Base-by-base conservation (phyloP, 2,329 filamentous ascomycete species). In the Cadophora luteo-olivacea region DNA sequence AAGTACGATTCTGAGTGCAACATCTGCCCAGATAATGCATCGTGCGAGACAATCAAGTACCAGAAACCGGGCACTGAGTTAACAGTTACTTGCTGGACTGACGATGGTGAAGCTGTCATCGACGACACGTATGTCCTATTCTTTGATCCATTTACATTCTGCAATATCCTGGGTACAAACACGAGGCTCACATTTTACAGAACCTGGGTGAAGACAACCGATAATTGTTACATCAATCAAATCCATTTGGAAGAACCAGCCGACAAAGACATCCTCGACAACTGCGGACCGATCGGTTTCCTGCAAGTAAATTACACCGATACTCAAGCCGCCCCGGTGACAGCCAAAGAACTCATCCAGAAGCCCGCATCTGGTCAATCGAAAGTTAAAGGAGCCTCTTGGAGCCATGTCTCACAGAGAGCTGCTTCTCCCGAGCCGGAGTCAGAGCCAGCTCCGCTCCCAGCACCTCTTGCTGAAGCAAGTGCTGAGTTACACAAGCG, bases 1-100 rank as follows among this genome's bases (percentile, higher is more conserved):
- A 65, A 72, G 41, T 74, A 73, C 36, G 64, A 73, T 41, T 62
- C 63, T 9, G 72, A 74, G 52, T 74, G 72, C 32, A 72, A 71
- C 25, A 60, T 74, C 57, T 73, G 72, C 51, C 70, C 69, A 12
- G 66, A 66, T 29, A 69, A 72, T 14, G 45, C 19, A 1, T 54
- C 58, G 54, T 74, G 71, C 16, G 71, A 57, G 7, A 64, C 33
- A 2, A 45, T 73, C 6, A 57, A 63, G 36, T 74, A 73, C 60
- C 48, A 68, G 1, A 61, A 63, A 19, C 61, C 69, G 11, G 64
- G 65, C 49, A 68, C 65, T 22, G 71, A 73, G 51, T 33, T 73
- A 12, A 71, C 65, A 3, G 54, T 60, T 2, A 72, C 71, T 7
- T 74, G 72, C 54, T 74, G 70, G 67, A 73, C 72, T 25, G 60